phyloP scores from a whole-genome alignment of 139 green algal genomes.

The Coccomyxa sp. region DNA sequence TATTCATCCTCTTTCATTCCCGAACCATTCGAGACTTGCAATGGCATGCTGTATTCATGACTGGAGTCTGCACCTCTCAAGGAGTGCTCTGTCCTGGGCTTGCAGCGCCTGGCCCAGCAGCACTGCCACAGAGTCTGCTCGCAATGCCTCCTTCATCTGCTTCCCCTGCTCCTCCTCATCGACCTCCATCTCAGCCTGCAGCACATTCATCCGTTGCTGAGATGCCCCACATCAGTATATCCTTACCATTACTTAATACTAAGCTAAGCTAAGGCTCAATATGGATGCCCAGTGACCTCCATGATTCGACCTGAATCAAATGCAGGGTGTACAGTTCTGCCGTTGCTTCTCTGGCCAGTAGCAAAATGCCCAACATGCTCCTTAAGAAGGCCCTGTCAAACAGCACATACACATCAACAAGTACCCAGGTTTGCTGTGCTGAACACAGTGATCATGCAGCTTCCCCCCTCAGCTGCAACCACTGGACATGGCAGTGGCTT shows the following conservation, averaged over 20 bases:
- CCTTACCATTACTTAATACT: too few species aligned
- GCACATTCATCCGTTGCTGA: too few species aligned
- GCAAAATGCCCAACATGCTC: not conserved
- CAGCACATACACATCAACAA: not conserved
- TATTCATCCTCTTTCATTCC: too few species aligned
- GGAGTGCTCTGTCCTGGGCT: conserved; percentile 51
- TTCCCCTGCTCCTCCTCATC: conserved; percentile 4
- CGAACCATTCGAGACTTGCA: too few species aligned
- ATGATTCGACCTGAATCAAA: too few species aligned
- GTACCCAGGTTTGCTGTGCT: not conserved
- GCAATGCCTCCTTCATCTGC: conserved; percentile 18
- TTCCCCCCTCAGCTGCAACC: not conserved
- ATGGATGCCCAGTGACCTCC: too few species aligned
- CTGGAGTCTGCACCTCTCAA: conserved; percentile 39
- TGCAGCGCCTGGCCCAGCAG: conserved; percentile 55
- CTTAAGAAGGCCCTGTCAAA: not conserved
- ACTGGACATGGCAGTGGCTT: too few species aligned
- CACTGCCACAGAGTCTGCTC: conserved; percentile 57
- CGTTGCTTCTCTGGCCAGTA: not conserved
- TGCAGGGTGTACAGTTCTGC: not conserved
- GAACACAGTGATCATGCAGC: not conserved
- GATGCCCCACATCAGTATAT: too few species aligned
- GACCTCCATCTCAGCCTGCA: not conserved
- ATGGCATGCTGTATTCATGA: not conserved
- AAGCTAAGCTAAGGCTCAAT: too few species aligned